Percentiles rank a stretch among this genome's conserved stretches.
phyloP scores from a whole-genome alignment of 441 rosid genomes.

The Cnidoscolus chayamansa region DNA sequence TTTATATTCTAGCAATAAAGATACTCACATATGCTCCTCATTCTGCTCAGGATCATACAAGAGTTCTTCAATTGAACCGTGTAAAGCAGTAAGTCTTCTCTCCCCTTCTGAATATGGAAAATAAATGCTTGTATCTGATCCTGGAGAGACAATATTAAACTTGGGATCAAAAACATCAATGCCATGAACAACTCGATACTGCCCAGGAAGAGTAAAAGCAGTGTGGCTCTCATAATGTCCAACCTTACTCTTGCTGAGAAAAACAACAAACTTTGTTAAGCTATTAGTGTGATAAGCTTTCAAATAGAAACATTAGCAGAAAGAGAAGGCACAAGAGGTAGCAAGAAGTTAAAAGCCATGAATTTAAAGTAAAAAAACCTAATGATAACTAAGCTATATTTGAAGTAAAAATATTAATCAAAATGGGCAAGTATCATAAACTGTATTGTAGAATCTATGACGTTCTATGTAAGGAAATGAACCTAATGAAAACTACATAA shows the following conservation, averaged over 20 bases:
- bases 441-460: too few species aligned
- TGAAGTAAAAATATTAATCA: too few species aligned
- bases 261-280: constrained; percentile 14
- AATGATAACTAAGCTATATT: too few species aligned
- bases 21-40: constrained; percentile 55
- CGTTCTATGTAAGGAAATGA: too few species aligned
- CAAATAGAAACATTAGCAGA: not conserved
- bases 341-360: not conserved
- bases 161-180: constrained; percentile 67
- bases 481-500: too few species aligned
- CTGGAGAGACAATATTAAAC: constrained; percentile 73
- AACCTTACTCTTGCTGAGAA: constrained; percentile 53
- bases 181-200: constrained; percentile 62
- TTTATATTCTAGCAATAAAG: not conserved
- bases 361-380: too few species aligned
- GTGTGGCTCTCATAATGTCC: constrained; percentile 78
- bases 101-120: constrained; percentile 55
- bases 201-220: constrained; percentile 71
- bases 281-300: not conserved
- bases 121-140: constrained; percentile 63
- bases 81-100: constrained; percentile 55
- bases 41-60: constrained; percentile 50
- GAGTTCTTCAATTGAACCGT: constrained; percentile 56
- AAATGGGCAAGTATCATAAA: too few species aligned
- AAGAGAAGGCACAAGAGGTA: not conserved